Conservation (phyloP, 2,329 filamentous ascomycete species). For the Neoascochyta sp. region DNA sequence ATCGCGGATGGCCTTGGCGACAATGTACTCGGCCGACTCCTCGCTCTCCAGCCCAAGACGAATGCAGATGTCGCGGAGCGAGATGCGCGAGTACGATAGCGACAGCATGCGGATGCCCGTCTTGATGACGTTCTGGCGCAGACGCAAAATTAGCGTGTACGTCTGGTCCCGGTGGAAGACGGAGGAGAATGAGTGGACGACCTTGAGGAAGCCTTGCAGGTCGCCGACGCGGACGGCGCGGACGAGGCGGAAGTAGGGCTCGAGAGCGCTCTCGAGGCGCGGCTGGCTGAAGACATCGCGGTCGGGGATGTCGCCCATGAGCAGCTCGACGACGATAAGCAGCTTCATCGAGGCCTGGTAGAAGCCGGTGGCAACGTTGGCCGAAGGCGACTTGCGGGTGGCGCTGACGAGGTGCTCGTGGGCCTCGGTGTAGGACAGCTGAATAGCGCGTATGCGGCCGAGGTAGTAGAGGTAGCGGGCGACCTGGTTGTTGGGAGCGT, state of each 20-base stretch:
- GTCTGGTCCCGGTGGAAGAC: slow-evolving; percentile 91
- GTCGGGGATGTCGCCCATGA: slow-evolving; percentile 98
- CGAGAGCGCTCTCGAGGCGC: slow-evolving; percentile 77
- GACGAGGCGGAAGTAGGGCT: slow-evolving; percentile 90
- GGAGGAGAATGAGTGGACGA: slow-evolving; percentile 74
- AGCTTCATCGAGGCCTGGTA: slow-evolving; percentile 95
- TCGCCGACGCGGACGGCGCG: slow-evolving; percentile 96
- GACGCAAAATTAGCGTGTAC: slow-evolving; percentile 88
- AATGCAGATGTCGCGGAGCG: slow-evolving; percentile 93
- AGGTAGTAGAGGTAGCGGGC: slow-evolving; percentile 97
- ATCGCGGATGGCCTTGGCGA: slow-evolving; percentile 95
- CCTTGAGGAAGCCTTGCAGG: slow-evolving; percentile 85
- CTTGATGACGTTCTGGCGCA: slow-evolving; percentile 98
- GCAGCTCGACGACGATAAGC: slow-evolving; percentile 88
- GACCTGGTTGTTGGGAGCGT: slow-evolving; percentile 96
- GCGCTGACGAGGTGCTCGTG: slow-evolving; percentile 91
- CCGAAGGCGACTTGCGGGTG: slow-evolving; percentile 90
- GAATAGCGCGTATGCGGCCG: slow-evolving; percentile 91
- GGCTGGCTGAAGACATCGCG: slow-evolving; percentile 90
- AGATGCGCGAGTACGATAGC: slow-evolving; percentile 94
- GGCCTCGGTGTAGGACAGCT: slow-evolving; percentile 93
- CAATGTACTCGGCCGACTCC: slow-evolving; percentile 98
- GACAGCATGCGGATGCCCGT: slow-evolving; percentile 99
- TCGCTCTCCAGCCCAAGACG: slow-evolving; percentile 89
- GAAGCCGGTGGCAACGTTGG: slow-evolving; percentile 84